These are phyloP conservation scores for Vitis rupestris DNA, from an alignment of 164 flowering plant genomes.

Conservation along the genomic window DNA sequence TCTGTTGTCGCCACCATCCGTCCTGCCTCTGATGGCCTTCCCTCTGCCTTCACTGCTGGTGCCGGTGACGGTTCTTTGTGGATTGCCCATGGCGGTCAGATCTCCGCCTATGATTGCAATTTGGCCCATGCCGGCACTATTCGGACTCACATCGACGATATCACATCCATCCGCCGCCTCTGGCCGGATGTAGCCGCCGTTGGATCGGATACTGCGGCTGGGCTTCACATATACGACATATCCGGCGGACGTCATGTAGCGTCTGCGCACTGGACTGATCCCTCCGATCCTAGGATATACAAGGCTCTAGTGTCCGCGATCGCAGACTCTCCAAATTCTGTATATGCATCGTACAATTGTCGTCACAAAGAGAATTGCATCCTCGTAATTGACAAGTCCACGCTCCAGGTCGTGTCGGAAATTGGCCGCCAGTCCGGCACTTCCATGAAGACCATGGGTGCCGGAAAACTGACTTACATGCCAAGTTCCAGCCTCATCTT, in stretches of 20 bases:
- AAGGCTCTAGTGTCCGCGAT: constrained; percentile 63
- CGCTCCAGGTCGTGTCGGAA: constrained; percentile 46
- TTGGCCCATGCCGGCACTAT: constrained; percentile 53
- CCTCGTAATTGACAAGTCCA: constrained; percentile 63
- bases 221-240: constrained; percentile 74
- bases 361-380: constrained; percentile 72
- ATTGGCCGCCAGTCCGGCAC: constrained; percentile 62
- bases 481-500: constrained; percentile 32
- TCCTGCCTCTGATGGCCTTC: constrained; percentile 61
- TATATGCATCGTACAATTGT: constrained; percentile 72
- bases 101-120: constrained; percentile 72
- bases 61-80: constrained; percentile 67
- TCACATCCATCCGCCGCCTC: constrained; percentile 59
- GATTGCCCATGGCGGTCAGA: constrained; percentile 85
- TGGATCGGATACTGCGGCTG: constrained; percentile 62
- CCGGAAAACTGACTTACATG: constrained; percentile 42
- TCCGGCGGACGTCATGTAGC: constrained; percentile 51
- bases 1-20: constrained; percentile 51
- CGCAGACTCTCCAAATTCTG: constrained; percentile 41
- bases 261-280: constrained; percentile 75
- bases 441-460: constrained; percentile 48
- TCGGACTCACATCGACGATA: constrained; percentile 70
- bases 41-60: constrained; percentile 54
- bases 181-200: constrained; percentile 60
- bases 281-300: constrained; percentile 70